phyloP scores from a whole-genome alignment of 441 rosid genomes.

The Biscutella laevigata region DNA sequence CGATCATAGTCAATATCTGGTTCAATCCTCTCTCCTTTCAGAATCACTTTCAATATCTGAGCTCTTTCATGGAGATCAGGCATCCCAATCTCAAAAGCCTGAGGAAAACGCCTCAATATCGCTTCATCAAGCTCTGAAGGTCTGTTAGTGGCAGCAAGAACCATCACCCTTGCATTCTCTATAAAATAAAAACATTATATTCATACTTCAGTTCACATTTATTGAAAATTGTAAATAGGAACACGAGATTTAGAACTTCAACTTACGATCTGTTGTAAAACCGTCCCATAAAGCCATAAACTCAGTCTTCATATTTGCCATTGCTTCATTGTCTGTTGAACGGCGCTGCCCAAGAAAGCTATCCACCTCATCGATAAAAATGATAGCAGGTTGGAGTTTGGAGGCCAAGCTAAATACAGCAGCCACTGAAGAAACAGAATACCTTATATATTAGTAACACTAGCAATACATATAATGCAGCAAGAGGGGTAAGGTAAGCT shows the following conservation, averaged over 20 bases:
- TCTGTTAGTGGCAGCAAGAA: conserved; percentile 96
- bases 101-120: conserved; percentile 85
- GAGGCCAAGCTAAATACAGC: conserved; percentile 93
- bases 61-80: conserved; percentile 68
- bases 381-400: conserved; percentile 95
- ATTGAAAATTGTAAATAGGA: too few species aligned
- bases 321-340: conserved; percentile 77
- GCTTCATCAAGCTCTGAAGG: conserved; percentile 98
- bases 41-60: conserved; percentile 66
- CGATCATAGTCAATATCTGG: conserved; percentile 51
- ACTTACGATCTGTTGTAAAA: conserved; percentile 93
- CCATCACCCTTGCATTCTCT: conserved; percentile 93
- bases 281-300: conserved; percentile 99
- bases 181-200: conserved; percentile 11
- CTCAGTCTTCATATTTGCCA: conserved; percentile 93
- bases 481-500: too few species aligned
- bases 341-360: conserved; percentile 97
- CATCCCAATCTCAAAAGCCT: conserved; percentile 89
- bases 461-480: too few species aligned
- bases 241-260: too few species aligned
- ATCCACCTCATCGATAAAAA: conserved; percentile 90
- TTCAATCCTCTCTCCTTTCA: conserved; percentile 70
- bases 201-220: too few species aligned
- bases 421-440: conserved; percentile 52
- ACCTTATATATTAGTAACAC: conserved; percentile 5